Percentiles rank a stretch among this genome's conserved stretches.
These are phyloP conservation scores for Pleurozium schreberi DNA, from an alignment of 225 moss, liverwort and hornwort genomes.

Conservation along the genomic window DNA sequence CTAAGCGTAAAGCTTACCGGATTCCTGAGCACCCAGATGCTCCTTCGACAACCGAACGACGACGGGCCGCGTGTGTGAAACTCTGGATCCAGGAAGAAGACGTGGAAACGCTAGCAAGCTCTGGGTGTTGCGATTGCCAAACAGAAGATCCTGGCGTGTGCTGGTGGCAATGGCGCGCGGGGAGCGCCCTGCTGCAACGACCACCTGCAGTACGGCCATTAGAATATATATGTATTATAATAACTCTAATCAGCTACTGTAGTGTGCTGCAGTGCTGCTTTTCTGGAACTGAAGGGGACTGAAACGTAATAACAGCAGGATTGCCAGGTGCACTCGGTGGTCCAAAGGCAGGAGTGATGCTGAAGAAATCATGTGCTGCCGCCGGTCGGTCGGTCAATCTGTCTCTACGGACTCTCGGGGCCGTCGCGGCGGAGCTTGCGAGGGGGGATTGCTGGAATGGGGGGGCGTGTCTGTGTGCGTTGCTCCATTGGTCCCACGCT, in stretches of 20 bases:
- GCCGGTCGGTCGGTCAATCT: not conserved
- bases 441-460: not conserved
- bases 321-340: not conserved
- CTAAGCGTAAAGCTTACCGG: not conserved
- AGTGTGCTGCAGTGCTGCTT: no score
- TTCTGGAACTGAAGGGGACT: not conserved
- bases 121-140: not conserved
- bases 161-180: not conserved
- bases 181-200: not conserved
- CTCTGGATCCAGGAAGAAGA: not conserved
- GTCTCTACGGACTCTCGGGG: not conserved
- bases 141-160: not conserved
- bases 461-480: not conserved
- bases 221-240: not conserved
- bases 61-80: not conserved
- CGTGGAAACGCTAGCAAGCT: not conserved
- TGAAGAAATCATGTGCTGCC: not conserved
- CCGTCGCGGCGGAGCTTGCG: not conserved
- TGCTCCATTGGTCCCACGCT: not conserved
- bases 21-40: not conserved
- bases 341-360: not conserved
- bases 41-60: not conserved
- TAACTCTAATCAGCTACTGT: not conserved
- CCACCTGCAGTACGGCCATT: not conserved
- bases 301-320: not conserved